Evolutionary conservation across 1,139 yeast genomes (phyloP).

Genomic region (Candida smagusa): DNA sequence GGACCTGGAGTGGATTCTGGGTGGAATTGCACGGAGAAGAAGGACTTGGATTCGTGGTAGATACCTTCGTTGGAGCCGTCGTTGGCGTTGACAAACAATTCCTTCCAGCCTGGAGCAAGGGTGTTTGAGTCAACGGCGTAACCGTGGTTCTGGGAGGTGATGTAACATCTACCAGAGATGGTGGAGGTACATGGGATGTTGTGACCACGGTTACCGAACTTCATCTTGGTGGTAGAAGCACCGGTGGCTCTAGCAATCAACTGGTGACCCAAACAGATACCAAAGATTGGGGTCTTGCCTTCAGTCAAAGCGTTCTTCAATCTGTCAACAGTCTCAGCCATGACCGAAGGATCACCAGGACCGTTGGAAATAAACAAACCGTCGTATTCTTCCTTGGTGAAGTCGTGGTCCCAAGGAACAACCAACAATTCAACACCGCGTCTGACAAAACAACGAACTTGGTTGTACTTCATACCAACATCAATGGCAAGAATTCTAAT

Average conservation of each 20-base stretch:
- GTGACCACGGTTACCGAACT: slow-evolving; percentile 99
- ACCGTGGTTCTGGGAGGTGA: slow-evolving; percentile 99
- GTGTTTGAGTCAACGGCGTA: slow-evolving; percentile 88
- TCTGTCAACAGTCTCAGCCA: slow-evolving; percentile 62
- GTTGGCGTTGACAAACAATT: slow-evolving; percentile 91
- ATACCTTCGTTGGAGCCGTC: slow-evolving; percentile 99
- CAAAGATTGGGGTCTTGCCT: slow-evolving; percentile 80
- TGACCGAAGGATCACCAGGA: slow-evolving; percentile 97
- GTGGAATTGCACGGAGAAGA: slow-evolving; percentile 98
- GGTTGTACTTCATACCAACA: slow-evolving; percentile 98
- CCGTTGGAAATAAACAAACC: slow-evolving; percentile 97
- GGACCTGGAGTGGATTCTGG: slow-evolving; percentile 99
- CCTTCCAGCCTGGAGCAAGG: slow-evolving; percentile 81
- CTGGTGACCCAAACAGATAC: slow-evolving; percentile 99
- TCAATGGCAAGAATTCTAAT: slow-evolving; percentile 87
- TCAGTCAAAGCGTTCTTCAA: slow-evolving; percentile 55
- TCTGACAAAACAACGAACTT: slow-evolving; percentile 91
- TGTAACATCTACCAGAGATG: slow-evolving; percentile 93
- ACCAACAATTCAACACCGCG: slow-evolving; percentile 96
- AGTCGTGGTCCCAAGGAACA: slow-evolving; percentile 95
- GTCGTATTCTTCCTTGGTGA: slow-evolving; percentile 73
- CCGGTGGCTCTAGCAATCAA: slow-evolving; percentile 94
- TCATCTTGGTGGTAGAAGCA: slow-evolving; percentile 85
- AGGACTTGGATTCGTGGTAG: slow-evolving; percentile 82
- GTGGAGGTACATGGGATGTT: slow-evolving; percentile 96